Conservation (phyloP, 352 stramenopile species). For the Blastocystis sp. region DNA sequence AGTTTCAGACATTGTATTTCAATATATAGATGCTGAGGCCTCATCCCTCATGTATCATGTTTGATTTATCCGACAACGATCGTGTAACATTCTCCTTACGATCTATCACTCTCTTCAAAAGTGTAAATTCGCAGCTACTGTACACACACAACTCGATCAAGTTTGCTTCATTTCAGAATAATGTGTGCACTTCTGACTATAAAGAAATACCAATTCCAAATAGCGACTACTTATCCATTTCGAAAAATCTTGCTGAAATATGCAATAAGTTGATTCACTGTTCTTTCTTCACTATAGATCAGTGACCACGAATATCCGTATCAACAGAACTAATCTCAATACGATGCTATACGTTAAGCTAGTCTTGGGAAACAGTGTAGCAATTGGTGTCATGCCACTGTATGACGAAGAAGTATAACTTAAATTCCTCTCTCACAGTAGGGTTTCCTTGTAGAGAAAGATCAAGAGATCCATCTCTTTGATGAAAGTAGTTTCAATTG, state of each 20-base stretch:
- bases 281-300: not conserved
- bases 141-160: not conserved
- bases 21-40: not conserved
- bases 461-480: conserved; percentile 1
- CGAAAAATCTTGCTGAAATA: not conserved
- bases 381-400: not conserved
- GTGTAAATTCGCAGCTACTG: not conserved
- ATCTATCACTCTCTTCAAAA: not conserved
- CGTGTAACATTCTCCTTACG: not conserved
- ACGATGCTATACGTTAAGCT: not conserved
- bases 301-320: not conserved
- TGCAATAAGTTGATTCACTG: not conserved
- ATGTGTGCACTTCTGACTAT: not conserved
- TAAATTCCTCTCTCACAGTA: not conserved
- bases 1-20: not conserved
- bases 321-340: not conserved
- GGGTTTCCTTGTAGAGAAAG: not conserved
- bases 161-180: conserved; percentile 37
- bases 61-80: not conserved
- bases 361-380: not conserved
- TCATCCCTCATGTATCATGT: not conserved
- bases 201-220: not conserved
- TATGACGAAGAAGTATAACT: not conserved
- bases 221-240: not conserved
- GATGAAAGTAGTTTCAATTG: not conserved